Conservation (phyloP, 2,329 filamentous ascomycete genomes). For the Fusarium sororula region DNA sequence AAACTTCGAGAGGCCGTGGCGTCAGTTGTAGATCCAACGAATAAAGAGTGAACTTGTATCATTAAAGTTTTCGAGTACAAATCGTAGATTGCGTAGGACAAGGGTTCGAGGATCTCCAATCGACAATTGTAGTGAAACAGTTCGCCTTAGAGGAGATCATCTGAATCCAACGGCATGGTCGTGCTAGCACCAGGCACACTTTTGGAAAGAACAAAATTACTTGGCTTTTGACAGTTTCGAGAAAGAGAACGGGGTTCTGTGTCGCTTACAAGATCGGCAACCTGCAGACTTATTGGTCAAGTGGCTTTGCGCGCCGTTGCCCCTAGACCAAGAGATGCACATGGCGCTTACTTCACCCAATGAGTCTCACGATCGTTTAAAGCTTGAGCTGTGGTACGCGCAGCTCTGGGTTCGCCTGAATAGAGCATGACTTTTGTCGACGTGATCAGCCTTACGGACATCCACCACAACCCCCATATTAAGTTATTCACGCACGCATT, state of each 20-base stretch:
- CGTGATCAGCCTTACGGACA: conserved; percentile 16
- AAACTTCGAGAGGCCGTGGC: not conserved
- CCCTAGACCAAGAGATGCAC: conserved; percentile 28
- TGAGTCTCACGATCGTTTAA: conserved; percentile 12
- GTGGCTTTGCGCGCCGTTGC: conserved; percentile 13
- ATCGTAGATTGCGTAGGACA: conserved; percentile 9
- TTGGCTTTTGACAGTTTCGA: not conserved
- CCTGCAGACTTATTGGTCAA: conserved; percentile 15
- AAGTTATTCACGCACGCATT: conserved; percentile 6
- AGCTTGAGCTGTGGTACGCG: conserved; percentile 30
- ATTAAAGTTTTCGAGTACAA: not conserved
- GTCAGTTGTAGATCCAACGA: not conserved
- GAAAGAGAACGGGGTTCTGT: conserved; percentile 9
- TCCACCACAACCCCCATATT: conserved; percentile 6
- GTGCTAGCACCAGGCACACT: not conserved
- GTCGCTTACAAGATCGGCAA: conserved; percentile 29
- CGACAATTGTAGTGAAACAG: not conserved
- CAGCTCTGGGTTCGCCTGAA: conserved; percentile 34
- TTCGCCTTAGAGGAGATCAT: conserved; percentile 1
- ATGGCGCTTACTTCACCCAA: conserved; percentile 34
- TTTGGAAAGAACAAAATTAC: not conserved
- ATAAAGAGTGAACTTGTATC: not conserved
- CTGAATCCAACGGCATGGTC: not conserved
- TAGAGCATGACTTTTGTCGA: not conserved
- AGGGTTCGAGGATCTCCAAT: not conserved